Percentiles rank a stretch among this genome's conserved stretches.
Conservation (phyloP, 768 basidiomycete genomes). For the Boletus subparvulus region DNA sequence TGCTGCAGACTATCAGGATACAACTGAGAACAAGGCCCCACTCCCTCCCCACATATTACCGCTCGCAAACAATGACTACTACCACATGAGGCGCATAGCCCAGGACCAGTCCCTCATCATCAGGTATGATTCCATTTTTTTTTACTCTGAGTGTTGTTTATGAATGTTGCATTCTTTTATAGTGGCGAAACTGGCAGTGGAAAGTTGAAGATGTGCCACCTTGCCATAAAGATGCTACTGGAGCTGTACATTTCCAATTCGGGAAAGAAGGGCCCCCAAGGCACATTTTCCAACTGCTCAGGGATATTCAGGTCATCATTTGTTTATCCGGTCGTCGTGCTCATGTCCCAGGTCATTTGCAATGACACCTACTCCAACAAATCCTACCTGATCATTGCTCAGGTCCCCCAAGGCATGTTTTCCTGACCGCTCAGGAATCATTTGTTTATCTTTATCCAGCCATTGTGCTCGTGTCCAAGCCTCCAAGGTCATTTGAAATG, state of each 20-base stretch:
- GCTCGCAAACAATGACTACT: conserved; percentile 87
- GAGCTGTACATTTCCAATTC: conserved; percentile 85
- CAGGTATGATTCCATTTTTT: conserved; percentile 53
- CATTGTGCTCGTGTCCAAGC: too few relatives aligned
- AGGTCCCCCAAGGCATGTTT: too few relatives aligned
- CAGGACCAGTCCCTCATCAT: conserved; percentile 92
- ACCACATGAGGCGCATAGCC: conserved; percentile 90
- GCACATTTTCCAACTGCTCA: too few relatives aligned
- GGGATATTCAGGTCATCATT: too few relatives aligned
- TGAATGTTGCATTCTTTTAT: conserved; percentile 9
- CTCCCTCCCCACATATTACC: conserved; percentile 90
- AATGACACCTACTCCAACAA: too few relatives aligned
- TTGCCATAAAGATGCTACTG: conserved; percentile 91
- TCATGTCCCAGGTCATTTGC: too few relatives aligned
- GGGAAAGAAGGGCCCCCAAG: conserved; percentile 90
- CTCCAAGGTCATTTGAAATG: too few relatives aligned
- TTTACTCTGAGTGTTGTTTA: neutral
- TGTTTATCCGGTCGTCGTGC: too few relatives aligned
- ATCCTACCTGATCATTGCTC: too few relatives aligned
- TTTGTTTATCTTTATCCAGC: too few relatives aligned
- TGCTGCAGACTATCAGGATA: conserved; percentile 80
- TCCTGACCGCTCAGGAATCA: too few relatives aligned
- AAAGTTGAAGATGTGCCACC: conserved; percentile 85
- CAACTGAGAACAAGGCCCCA: conserved; percentile 55
- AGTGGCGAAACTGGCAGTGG: conserved; percentile 94